Conservation (phyloP, 2,329 filamentous ascomycete species). For the Bipolaris sorokiniana region DNA sequence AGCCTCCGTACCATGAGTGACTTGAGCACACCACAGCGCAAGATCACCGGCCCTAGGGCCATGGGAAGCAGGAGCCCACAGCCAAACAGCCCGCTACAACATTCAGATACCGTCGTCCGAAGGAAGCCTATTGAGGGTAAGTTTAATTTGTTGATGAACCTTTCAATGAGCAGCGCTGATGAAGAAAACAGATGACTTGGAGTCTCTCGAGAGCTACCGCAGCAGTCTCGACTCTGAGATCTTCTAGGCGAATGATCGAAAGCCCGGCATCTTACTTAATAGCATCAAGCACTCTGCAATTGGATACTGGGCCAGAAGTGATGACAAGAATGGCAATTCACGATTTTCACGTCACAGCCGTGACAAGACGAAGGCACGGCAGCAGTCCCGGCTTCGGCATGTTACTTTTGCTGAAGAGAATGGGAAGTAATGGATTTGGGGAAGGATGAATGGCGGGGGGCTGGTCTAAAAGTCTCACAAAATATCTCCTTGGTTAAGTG, state of each 20-base stretch:
- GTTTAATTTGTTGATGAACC: slow-evolving; percentile 3
- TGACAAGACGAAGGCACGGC: not conserved
- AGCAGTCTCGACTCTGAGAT: slow-evolving; percentile 47
- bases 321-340: slow-evolving; percentile 2
- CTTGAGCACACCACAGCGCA: slow-evolving; percentile 47
- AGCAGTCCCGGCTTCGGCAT: slow-evolving; percentile 2
- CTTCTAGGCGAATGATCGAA: slow-evolving; percentile 32
- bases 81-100: slow-evolving; percentile 35
- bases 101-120: slow-evolving; percentile 44
- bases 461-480: not conserved
- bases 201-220: slow-evolving; percentile 42
- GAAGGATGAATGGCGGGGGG: not conserved
- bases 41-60: slow-evolving; percentile 57
- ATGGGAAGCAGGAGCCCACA: slow-evolving; percentile 54
- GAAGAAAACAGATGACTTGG: slow-evolving; percentile 29
- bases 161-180: slow-evolving; percentile 5
- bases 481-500: slow-evolving; percentile 10
- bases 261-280: not conserved
- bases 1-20: slow-evolving; percentile 33
- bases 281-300: not conserved
- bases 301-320: slow-evolving; percentile 1
- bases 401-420: slow-evolving; percentile 11
- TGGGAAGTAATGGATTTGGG: slow-evolving; percentile 6
- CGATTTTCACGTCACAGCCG: not conserved
- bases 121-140: slow-evolving; percentile 47